These are phyloP conservation scores for Rheum nobile DNA, from an alignment of 148 eudicot genomes.

Conservation along the genomic window DNA sequence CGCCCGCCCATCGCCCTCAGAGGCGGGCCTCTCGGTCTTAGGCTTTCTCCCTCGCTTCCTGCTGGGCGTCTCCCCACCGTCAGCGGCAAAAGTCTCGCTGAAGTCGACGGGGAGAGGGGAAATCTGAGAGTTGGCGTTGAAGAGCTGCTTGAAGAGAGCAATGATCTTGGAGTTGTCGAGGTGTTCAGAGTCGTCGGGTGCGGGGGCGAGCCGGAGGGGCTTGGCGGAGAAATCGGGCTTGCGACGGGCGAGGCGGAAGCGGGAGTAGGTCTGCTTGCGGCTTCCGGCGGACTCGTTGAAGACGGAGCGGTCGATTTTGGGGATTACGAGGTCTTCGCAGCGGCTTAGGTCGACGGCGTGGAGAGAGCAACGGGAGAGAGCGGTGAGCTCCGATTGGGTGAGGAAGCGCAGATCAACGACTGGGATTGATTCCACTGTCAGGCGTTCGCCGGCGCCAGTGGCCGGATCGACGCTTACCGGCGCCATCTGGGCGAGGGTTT, in stretches of 20 bases:
- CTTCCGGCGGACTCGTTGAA: slow-evolving; percentile 93
- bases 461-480: slow-evolving; percentile 30
- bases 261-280: slow-evolving; percentile 85
- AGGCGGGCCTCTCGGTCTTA: slow-evolving; percentile 10
- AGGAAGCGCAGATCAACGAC: slow-evolving; percentile 68
- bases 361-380: slow-evolving; percentile 59
- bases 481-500: slow-evolving; percentile 25
- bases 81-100: slow-evolving; percentile 9
- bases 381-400: slow-evolving; percentile 67
- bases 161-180: slow-evolving; percentile 48
- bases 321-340: slow-evolving; percentile 62
- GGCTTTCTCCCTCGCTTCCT: slow-evolving; percentile 47
- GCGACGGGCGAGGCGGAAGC: slow-evolving; percentile 67
- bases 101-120: slow-evolving; percentile 31
- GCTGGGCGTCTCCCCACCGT: not conserved
- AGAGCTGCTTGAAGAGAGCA: slow-evolving; percentile 39
- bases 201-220: slow-evolving; percentile 17
- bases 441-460: slow-evolving; percentile 18
- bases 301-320: slow-evolving; percentile 71
- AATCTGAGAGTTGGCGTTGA: slow-evolving; percentile 13
- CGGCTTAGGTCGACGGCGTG: slow-evolving; percentile 37
- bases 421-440: slow-evolving; percentile 41
- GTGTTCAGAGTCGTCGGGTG: slow-evolving; percentile 27
- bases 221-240: slow-evolving; percentile 21
- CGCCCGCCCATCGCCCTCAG: slow-evolving; percentile 9